These are phyloP conservation scores for Grigorovia yakushimaensis DNA, from an alignment of 805 yeast species.

Conservation along the genomic window DNA sequence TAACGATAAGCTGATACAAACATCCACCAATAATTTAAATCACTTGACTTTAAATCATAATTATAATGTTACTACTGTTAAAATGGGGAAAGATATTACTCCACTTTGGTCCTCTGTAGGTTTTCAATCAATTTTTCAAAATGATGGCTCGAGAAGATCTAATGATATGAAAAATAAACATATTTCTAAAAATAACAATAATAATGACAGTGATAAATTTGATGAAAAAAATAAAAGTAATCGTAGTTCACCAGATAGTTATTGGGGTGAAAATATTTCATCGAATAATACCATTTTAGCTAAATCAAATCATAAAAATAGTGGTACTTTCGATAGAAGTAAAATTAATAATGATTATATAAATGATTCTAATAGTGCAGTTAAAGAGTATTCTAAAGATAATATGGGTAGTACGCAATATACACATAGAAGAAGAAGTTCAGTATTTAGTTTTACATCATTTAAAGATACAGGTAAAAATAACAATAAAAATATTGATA, in stretches of 20 bases:
- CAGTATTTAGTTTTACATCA: conserved; percentile 3
- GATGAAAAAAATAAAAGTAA: background rate
- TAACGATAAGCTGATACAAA: background rate
- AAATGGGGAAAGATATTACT: background rate
- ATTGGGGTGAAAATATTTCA: conserved; percentile 1
- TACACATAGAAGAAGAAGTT: conserved; percentile 4
- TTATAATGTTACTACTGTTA: too few relatives aligned
- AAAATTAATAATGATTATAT: too few relatives aligned
- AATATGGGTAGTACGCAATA: background rate
- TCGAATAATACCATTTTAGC: background rate
- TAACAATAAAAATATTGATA: conserved; percentile 8
- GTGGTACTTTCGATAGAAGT: background rate
- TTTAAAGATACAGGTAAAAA: conserved; percentile 7
- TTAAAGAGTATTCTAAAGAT: background rate
- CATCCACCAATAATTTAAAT: conserved; percentile 2
- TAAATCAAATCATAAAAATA: too few relatives aligned
- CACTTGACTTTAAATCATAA: conserved; percentile 5
- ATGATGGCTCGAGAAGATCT: conserved; percentile 6
- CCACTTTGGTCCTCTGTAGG: conserved; percentile 14
- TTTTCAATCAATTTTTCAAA: conserved; percentile 13
- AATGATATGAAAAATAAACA: background rate
- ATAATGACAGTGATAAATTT: background rate
- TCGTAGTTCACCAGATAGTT: conserved; percentile 2
- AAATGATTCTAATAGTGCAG: background rate
- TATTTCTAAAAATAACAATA: background rate